Conservation (phyloP, 148 eudicot genomes). For the Fagopyrum tataricum region DNA sequence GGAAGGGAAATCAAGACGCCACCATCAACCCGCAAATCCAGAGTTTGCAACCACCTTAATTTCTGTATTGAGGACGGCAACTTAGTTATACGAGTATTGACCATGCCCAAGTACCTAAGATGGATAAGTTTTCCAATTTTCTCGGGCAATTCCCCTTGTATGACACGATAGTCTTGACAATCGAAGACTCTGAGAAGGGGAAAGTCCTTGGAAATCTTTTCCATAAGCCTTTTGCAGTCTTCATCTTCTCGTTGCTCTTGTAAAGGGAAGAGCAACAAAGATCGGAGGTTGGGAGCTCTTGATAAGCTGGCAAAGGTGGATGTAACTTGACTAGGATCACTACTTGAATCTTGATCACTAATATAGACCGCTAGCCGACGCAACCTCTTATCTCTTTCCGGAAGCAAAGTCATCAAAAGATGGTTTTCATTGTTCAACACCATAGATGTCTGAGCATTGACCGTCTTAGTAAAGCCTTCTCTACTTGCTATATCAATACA, state of each 20-base stretch:
- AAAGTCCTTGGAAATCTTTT: not conserved
- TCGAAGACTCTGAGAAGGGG: conserved; percentile 1
- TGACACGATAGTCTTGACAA: not conserved
- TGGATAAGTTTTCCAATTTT: not conserved
- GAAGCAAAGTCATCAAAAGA: not conserved
- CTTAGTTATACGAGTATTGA: not conserved
- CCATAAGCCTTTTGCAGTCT: not conserved
- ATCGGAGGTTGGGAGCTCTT: conserved; percentile 1
- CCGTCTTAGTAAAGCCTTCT: too few species aligned
- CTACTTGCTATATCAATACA: not conserved
- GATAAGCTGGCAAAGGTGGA: not conserved
- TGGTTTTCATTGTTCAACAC: not conserved
- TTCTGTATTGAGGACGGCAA: not conserved
- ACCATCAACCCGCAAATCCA: not conserved
- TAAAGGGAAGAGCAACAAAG: not conserved
- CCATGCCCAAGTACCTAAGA: not conserved
- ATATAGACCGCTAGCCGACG: not conserved
- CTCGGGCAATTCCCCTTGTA: not conserved
- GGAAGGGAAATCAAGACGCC: not conserved
- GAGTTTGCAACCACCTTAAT: not conserved
- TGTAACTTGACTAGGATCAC: too few species aligned
- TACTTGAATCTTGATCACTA: not conserved
- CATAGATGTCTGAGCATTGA: too few species aligned
- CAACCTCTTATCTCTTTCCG: not conserved
- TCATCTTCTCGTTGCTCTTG: not conserved